These are phyloP conservation scores for Pseudonitzschia pungens DNA, from an alignment of 108 stramenopile species.

Conservation along the genomic window DNA sequence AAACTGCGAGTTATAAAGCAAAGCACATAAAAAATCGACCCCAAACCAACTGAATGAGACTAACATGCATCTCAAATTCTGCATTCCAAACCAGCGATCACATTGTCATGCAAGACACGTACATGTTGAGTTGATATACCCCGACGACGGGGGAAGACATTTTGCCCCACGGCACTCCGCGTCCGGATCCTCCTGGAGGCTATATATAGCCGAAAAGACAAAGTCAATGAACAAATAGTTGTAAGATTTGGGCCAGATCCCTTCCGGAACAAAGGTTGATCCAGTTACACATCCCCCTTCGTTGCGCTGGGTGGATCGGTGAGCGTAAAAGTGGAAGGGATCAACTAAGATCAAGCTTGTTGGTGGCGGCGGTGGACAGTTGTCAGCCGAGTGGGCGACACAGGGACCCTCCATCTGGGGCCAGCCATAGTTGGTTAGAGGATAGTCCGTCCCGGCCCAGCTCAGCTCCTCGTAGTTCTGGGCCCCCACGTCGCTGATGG, in stretches of 20 bases:
- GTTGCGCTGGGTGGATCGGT: background rate
- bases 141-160: conserved; percentile 9
- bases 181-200: conserved; percentile 12
- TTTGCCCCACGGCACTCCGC: background rate
- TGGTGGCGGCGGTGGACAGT: conserved; percentile 3
- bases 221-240: conserved; percentile 17
- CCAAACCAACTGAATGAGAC: background rate
- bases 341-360: background rate
- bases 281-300: conserved; percentile 7
- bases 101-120: background rate
- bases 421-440: conserved; percentile 34
- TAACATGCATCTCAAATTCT: too few relatives aligned
- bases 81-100: too few relatives aligned
- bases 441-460: conserved; percentile 23
- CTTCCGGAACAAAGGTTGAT: conserved; percentile 12
- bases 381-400: background rate
- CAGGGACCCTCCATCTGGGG: conserved; percentile 38
- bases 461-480: conserved; percentile 33
- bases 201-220: background rate
- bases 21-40: background rate
- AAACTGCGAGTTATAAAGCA: background rate
- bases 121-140: conserved; percentile 2
- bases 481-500: conserved; percentile 37
- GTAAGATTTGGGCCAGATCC: conserved; percentile 7
- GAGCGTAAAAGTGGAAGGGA: conserved; percentile 34